These are phyloP conservation scores for Chlorociboria aeruginascens DNA, from an alignment of 495 filamentous ascomycete genomes.

Conservation along the genomic window DNA sequence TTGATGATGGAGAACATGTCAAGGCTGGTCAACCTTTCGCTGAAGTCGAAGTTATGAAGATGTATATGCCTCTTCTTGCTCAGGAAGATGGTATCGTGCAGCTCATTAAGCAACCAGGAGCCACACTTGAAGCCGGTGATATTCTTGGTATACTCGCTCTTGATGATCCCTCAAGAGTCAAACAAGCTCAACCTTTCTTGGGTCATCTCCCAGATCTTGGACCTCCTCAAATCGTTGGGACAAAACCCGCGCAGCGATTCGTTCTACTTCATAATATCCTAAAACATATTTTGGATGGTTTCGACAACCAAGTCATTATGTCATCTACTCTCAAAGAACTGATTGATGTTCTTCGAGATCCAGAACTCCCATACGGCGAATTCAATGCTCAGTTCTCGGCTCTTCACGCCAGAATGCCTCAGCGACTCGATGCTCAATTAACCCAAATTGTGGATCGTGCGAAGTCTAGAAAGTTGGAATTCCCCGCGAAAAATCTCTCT, in stretches of 20 bases:
- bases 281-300: slow-evolving; percentile 82
- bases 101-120: slow-evolving; percentile 97
- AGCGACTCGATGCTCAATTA: slow-evolving; percentile 74
- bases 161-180: slow-evolving; percentile 92
- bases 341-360: slow-evolving; percentile 76
- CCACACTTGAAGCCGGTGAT: slow-evolving; percentile 94
- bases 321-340: slow-evolving; percentile 75
- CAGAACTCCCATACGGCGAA: slow-evolving; percentile 89
- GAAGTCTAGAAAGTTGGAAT: slow-evolving; percentile 64
- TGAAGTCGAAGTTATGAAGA: slow-evolving; percentile 99
- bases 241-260: slow-evolving; percentile 86
- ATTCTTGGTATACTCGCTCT: slow-evolving; percentile 96
- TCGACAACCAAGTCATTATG: slow-evolving; percentile 98
- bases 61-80: slow-evolving; percentile 99
- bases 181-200: slow-evolving; percentile 93
- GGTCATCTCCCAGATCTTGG: slow-evolving; percentile 85
- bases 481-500: slow-evolving; percentile 77
- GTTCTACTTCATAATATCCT: slow-evolving; percentile 64
- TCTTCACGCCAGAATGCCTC: slow-evolving; percentile 89
- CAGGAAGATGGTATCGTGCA: slow-evolving; percentile 95
- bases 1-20: slow-evolving; percentile 94
- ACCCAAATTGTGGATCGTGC: slow-evolving; percentile 77
- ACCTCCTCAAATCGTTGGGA: slow-evolving; percentile 72
- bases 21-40: slow-evolving; percentile 88
- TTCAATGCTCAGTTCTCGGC: slow-evolving; percentile 93